Percentiles rank a stretch among this genome's conserved stretches.
Evolutionary conservation across 495 filamentous ascomycete genomes (phyloP).

Genomic region (Pyronema domesticum): DNA sequence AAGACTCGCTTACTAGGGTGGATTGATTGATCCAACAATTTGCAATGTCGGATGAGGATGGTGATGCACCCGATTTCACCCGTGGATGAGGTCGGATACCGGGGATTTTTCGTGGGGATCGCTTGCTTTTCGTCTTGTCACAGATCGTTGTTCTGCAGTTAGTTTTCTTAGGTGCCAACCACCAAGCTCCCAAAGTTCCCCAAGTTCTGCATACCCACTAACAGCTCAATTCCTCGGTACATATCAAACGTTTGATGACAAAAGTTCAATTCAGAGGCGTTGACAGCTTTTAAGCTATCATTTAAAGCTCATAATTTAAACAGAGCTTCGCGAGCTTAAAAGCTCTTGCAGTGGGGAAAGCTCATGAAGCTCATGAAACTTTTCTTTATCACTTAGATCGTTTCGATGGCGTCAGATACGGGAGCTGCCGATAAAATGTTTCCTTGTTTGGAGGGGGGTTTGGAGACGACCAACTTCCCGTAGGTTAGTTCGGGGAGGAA

Average conservation of each 20-base stretch:
- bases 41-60: not conserved
- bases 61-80: not conserved
- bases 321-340: too few relatives aligned
- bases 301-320: too few relatives aligned
- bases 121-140: not conserved
- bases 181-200: too few relatives aligned
- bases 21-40: too few relatives aligned
- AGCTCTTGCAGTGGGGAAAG: not conserved
- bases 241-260: not conserved
- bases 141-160: too few relatives aligned
- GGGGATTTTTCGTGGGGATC: not conserved
- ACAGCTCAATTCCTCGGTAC: not conserved
- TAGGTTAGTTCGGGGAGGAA: not conserved
- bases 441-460: not conserved
- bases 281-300: too few relatives aligned
- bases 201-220: not conserved
- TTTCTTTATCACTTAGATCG: not conserved
- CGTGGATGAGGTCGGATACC: constrained; percentile 1
- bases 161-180: too few relatives aligned
- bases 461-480: not conserved
- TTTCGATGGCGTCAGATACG: too few relatives aligned
- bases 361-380: not conserved
- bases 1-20: too few relatives aligned
- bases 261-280: not conserved
- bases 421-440: too few relatives aligned